These are phyloP conservation scores for Globisporangium parvum DNA, from an alignment of 352 stramenopile species.

Conservation along the genomic window DNA sequence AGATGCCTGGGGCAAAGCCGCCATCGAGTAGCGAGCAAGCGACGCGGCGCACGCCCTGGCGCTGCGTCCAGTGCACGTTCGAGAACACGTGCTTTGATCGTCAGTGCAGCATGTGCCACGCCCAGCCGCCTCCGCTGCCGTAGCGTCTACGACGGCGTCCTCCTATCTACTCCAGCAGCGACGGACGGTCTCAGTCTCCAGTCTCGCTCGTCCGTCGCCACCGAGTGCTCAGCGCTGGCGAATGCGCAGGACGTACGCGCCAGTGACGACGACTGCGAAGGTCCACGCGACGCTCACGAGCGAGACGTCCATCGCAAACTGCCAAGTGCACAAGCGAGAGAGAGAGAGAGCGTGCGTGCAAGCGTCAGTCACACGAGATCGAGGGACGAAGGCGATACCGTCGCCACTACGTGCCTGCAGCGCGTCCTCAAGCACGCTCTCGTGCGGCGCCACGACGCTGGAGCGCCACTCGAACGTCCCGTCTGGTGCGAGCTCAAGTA, in stretches of 20 bases:
- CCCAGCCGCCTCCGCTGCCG: constrained; percentile 7
- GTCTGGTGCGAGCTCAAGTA: constrained; percentile 23
- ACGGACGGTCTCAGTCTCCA: too few relatives aligned
- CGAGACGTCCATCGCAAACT: constrained; percentile 24
- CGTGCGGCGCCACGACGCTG: constrained; percentile 26
- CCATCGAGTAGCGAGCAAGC: constrained; percentile 1
- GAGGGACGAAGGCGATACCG: neutral
- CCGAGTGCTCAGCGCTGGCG: neutral
- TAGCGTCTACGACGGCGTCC: constrained; percentile 10
- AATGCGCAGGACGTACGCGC: neutral
- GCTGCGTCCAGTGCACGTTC: constrained; percentile 55
- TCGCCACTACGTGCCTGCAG: constrained; percentile 19
- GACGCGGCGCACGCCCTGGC: constrained; percentile 32
- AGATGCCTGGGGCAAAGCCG: constrained; percentile 3
- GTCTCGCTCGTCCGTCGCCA: neutral
- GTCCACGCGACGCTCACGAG: neutral
- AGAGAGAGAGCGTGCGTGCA: too few relatives aligned
- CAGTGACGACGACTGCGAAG: neutral
- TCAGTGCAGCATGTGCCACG: constrained; percentile 63
- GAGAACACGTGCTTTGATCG: constrained; percentile 73
- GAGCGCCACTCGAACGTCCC: constrained; percentile 28
- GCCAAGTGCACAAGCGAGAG: neutral
- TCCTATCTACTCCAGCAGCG: too few relatives aligned
- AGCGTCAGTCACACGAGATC: neutral
- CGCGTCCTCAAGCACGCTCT: constrained; percentile 12